Percentiles rank a stretch among this genome's conserved stretches.
Evolutionary conservation across 495 filamentous ascomycete genomes (phyloP).

Genomic region (Cryomyces minteri): DNA sequence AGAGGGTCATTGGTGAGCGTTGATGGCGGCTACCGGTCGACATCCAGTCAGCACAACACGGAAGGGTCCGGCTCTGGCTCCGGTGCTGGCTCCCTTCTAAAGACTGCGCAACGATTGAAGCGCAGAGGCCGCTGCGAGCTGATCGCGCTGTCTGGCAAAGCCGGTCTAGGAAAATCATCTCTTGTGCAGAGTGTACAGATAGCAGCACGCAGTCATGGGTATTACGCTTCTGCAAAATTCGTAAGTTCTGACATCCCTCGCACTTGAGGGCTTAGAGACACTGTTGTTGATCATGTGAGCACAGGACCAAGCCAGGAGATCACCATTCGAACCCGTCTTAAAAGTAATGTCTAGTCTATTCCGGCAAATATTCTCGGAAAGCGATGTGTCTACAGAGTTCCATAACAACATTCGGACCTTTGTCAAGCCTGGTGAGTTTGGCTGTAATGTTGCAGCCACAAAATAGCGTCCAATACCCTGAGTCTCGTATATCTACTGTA

Average conservation of each 20-base stretch:
- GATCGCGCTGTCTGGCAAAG: constrained; percentile 53
- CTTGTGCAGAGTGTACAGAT: constrained; percentile 61
- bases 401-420: constrained; percentile 56
- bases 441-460: neutral
- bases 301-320: constrained; percentile 49
- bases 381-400: constrained; percentile 66
- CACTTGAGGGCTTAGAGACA: too few species aligned
- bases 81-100: too few species aligned
- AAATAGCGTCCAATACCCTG: too few species aligned
- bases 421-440: constrained; percentile 32
- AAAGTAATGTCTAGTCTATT: constrained; percentile 66
- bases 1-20: constrained; percentile 1
- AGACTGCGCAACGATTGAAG: constrained; percentile 24
- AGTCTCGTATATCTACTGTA: too few species aligned
- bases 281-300: too few species aligned
- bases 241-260: too few species aligned
- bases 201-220: constrained; percentile 53
- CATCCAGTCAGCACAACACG: too few species aligned
- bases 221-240: constrained; percentile 71
- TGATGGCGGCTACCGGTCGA: too few species aligned
- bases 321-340: constrained; percentile 69
- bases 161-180: constrained; percentile 70
- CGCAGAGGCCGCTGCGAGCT: constrained; percentile 57
- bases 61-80: too few species aligned
- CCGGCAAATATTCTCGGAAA: constrained; percentile 81